Evolutionary conservation across 148 eudicot genomes (phyloP).

Genomic region (Camellia sinensis): DNA sequence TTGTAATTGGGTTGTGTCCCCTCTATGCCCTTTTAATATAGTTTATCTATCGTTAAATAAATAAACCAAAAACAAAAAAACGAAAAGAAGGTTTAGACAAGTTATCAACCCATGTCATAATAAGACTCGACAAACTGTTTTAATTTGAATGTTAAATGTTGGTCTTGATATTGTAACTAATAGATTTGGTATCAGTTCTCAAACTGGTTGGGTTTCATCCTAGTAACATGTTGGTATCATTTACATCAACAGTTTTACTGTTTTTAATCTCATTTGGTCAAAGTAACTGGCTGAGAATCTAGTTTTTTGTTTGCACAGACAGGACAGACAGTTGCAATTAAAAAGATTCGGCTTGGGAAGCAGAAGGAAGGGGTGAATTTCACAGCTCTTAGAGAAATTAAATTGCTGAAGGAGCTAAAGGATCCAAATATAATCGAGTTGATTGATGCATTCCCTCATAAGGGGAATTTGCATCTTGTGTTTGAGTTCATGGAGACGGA

Average conservation of each 20-base stretch:
- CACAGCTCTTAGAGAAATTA: slow-evolving; percentile 87
- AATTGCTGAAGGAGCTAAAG: slow-evolving; percentile 80
- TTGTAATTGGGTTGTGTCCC: no score
- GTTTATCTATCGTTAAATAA: no score
- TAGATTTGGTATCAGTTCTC: neutral
- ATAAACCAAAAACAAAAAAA: no score
- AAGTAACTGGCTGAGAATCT: neutral
- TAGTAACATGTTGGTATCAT: neutral
- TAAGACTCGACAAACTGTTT: neutral
- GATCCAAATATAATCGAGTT: slow-evolving; percentile 77
- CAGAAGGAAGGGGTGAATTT: slow-evolving; percentile 98
- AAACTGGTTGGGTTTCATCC: neutral
- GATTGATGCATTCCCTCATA: slow-evolving; percentile 88
- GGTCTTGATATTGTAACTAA: neutral
- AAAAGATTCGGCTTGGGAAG: slow-evolving; percentile 89
- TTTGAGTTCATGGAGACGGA: slow-evolving; percentile 98
- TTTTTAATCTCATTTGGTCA: neutral
- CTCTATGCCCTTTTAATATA: no score
- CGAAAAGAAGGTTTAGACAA: neutral
- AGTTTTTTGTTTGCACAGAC: slow-evolving; percentile 46
- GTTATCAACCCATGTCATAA: neutral
- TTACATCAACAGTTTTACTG: neutral
- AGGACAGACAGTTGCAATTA: slow-evolving; percentile 73
- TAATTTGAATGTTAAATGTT: neutral
- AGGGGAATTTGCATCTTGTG: slow-evolving; percentile 86